phyloP scores from a whole-genome alignment of 2,329 filamentous ascomycete genomes.

The Orbilia oligospora region DNA sequence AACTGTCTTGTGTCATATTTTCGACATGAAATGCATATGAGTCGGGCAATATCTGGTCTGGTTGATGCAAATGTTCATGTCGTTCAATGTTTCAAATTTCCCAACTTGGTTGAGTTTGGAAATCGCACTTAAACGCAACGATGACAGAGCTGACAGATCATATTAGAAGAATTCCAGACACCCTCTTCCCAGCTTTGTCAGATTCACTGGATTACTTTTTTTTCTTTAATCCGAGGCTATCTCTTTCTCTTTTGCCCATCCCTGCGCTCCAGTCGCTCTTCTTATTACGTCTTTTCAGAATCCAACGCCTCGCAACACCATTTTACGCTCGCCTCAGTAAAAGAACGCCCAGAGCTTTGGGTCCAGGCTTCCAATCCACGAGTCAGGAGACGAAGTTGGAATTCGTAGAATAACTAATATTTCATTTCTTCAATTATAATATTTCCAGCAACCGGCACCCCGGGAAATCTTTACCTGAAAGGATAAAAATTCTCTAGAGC shows the following conservation, averaged over 20 bases:
- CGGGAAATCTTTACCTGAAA: slow-evolving; percentile 24
- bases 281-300: slow-evolving; percentile 40
- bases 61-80: slow-evolving; percentile 31
- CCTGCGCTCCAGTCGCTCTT: slow-evolving; percentile 43
- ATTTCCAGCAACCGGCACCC: slow-evolving; percentile 35
- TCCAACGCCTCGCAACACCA: slow-evolving; percentile 58
- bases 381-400: slow-evolving; percentile 48
- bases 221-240: slow-evolving; percentile 3
- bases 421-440: slow-evolving; percentile 29
- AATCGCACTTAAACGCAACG: slow-evolving; percentile 15
- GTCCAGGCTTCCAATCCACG: slow-evolving; percentile 27
- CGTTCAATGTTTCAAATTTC: slow-evolving; percentile 15
- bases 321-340: slow-evolving; percentile 24
- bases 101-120: slow-evolving; percentile 20
- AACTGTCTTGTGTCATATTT: slow-evolving; percentile 24
- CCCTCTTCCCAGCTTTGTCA: slow-evolving; percentile 10
- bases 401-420: slow-evolving; percentile 27
- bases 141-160: slow-evolving; percentile 36
- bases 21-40: slow-evolving; percentile 35
- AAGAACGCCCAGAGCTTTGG: slow-evolving; percentile 13
- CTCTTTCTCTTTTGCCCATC: slow-evolving; percentile 30
- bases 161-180: slow-evolving; percentile 48
- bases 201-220: slow-evolving; percentile 7
- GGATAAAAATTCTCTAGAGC: slow-evolving; percentile 20
- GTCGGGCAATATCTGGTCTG: slow-evolving; percentile 27